Base-by-base conservation (phyloP, 257 asterid species). In the Primulina eburnea region DNA sequence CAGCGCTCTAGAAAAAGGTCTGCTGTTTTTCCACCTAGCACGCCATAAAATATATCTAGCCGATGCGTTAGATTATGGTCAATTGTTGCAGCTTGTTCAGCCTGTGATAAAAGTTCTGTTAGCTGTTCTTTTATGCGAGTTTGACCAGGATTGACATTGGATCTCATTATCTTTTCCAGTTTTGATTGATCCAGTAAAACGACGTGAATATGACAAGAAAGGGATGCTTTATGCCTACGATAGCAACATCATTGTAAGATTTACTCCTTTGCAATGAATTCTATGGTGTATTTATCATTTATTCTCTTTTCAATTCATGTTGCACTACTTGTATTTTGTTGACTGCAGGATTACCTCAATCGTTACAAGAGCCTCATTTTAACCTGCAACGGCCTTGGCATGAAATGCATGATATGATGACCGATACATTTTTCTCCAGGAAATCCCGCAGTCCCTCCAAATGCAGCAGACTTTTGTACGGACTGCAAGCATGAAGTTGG, bases 301-400 rank as follows among this genome's bases (percentile, higher is more conserved):
- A 34, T 70, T 21, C 26, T 47, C 55, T 47, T 47, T 47, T 1
- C 3, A 14, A 47, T 12, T 14, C 55, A 47, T 14, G 18, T 18
- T 47, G 17, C 52, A 40, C 17, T 2, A 11, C 52, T 40, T 40
- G 52, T 30, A 14, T 60, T 30, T 67, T 16, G 24, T 32, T 68
- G 67, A 37, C 26, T 79, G 78, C 92, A 94, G 99, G 99, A 94
- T 40, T 91, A 91, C 75, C 96, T 94, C 70, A 80, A 81, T 64
- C 96, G 96, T 61, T 83, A 91, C 93, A 89, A 91, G 90, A 83
- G 99, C 73, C 97, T 94, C 57, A 91, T 94, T 50, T 76, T 94
- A 73, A 94, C 99, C 0, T 87, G 96, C 83, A 94, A 87, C 8
- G 97, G 99, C 43, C 95, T 94, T 33, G 97, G 99, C 56, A 84